A percentile compares a stretch with the other conserved stretches of the same genome.
Evolutionary conservation across 495 filamentous ascomycete genomes (phyloP).

Genomic region (Sphaerosporella brunnea): DNA sequence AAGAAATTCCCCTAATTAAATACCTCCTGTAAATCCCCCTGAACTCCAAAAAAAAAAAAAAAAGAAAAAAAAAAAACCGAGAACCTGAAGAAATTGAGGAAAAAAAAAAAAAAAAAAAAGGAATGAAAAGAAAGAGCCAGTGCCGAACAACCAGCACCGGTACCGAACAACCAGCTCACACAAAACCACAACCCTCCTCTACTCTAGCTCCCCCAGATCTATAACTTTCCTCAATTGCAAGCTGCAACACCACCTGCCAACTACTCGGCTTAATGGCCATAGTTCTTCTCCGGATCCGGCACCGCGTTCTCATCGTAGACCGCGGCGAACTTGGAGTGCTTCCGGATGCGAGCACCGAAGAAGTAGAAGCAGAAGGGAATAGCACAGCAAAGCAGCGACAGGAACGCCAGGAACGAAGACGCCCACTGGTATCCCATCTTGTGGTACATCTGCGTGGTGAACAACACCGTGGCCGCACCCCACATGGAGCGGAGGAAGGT

Average conservation of each 20-base stretch:
- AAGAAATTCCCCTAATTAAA: too few species aligned
- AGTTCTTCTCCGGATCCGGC: too few species aligned
- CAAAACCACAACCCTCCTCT: too few species aligned
- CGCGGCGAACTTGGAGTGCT: slow-evolving; percentile 42
- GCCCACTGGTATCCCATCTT: slow-evolving; percentile 62
- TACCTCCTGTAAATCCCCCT: too few species aligned
- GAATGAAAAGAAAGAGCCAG: neutral
- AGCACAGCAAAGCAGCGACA: slow-evolving; percentile 52
- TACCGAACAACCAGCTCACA: too few species aligned
- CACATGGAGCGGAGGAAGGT: slow-evolving; percentile 63
- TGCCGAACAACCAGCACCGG: too few species aligned
- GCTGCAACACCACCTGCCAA: too few species aligned
- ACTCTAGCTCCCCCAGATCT: too few species aligned
- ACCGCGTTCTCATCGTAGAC: too few species aligned
- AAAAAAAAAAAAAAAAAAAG: neutral
- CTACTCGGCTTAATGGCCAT: too few species aligned
- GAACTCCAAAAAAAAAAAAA: neutral
- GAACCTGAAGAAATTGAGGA: neutral
- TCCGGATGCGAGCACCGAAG: slow-evolving; percentile 51
- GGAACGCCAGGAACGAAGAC: slow-evolving; percentile 46
- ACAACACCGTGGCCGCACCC: slow-evolving; percentile 57
- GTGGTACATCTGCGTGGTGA: slow-evolving; percentile 66
- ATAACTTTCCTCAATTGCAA: too few species aligned
- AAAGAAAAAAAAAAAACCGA: neutral
- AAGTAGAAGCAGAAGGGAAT: slow-evolving; percentile 65